Percentiles rank a stretch among this genome's conserved stretches.
phyloP scores from a whole-genome alignment of 2,329 filamentous ascomycete species.

The Talaromyces sp. region DNA sequence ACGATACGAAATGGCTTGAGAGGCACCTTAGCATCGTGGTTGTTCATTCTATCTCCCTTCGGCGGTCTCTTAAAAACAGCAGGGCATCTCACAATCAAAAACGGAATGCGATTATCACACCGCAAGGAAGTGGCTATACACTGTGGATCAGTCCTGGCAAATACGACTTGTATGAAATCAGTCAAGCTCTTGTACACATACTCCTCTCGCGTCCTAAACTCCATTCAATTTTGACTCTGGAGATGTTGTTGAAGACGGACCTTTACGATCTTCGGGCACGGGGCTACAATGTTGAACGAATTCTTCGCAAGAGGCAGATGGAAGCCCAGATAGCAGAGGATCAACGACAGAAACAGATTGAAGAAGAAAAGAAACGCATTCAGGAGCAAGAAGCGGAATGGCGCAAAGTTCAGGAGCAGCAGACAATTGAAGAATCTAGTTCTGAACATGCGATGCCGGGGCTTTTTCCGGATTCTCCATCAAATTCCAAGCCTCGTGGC shows the following conservation, averaged over 20 bases:
- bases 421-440: constrained; percentile 24
- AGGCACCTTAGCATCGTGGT: constrained; percentile 72
- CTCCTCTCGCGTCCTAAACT: constrained; percentile 78
- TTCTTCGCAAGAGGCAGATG: constrained; percentile 78
- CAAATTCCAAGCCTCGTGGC: constrained; percentile 29
- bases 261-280: constrained; percentile 74
- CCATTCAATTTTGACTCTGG: constrained; percentile 82
- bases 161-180: constrained; percentile 86
- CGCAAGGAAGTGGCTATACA: constrained; percentile 52
- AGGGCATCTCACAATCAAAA: constrained; percentile 66
- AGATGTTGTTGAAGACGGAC: constrained; percentile 82
- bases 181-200: constrained; percentile 75
- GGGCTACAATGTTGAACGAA: constrained; percentile 95
- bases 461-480: constrained; percentile 62
- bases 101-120: constrained; percentile 64
- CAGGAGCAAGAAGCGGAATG: constrained; percentile 52
- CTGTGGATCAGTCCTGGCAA: constrained; percentile 70
- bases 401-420: constrained; percentile 36
- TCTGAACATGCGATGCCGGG: constrained; percentile 60
- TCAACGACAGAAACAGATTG: constrained; percentile 65
- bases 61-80: constrained; percentile 67
- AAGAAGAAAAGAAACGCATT: constrained; percentile 65
- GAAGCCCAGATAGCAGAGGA: constrained; percentile 84
- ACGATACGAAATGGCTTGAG: constrained; percentile 86
- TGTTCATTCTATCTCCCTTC: constrained; percentile 71